Base-by-base conservation (phyloP, 192 early-diverging fungal species). In the Diversispora epigaea region DNA sequence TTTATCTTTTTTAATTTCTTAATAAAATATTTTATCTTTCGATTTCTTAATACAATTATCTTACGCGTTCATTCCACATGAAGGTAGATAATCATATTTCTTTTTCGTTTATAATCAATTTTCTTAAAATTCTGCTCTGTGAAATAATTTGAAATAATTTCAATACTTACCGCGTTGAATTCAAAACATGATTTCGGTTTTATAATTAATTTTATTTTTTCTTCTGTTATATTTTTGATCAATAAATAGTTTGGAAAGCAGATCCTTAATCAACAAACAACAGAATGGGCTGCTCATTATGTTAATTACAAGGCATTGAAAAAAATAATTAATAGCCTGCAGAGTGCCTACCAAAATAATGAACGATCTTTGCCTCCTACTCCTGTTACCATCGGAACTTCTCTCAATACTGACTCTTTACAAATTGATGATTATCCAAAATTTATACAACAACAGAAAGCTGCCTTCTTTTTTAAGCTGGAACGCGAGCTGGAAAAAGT, bases 241-340 rank as follows among this genome's bases (percentile, higher is more conserved):
- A 32, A 32, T 32, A 32, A 47, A 72, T 81, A 98, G 95, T 99
- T 99, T 81, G 97, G 97, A 84, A 99, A 99, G 84, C 94, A 93
- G 82, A 96, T 99, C 75, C 92, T 94, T 84, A 90, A 88, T 66
- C 94, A 96, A 78, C 92, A 92, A 79, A 87, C 92, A 75, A 86
- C 91, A 69, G 96, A 98, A 83, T 98, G 96, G 96, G 89, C 91
- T 54, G 88, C 86, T 61, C 93, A 98, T 77, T 98, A 96, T 79
- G 89, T 99, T 84, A 94, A 92, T 86, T 99, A 99, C 87, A 99
- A 99, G 83, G 94, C 86, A 12, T 89, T 99, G 52, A 99, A 99
- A 84, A 98, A 98, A 84, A 95, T 99, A 50, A 98, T 99, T 79
- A 94, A 92, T 66, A 87, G 82, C 22, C 76, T 89, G 10, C 79